Evolutionary conservation across 1,139 yeast genomes (phyloP).

Genomic region (Saccharomyces pastorianus): DNA sequence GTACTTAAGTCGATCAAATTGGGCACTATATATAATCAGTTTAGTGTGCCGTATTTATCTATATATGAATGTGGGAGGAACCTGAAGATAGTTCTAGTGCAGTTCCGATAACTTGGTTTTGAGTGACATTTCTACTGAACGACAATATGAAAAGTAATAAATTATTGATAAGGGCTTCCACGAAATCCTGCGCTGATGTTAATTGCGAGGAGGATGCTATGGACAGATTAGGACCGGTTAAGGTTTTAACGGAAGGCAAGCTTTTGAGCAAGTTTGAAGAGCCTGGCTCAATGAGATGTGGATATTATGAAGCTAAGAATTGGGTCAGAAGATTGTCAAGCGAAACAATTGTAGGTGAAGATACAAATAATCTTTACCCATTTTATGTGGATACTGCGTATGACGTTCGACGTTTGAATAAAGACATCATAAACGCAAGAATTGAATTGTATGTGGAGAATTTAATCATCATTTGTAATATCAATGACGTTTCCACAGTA

Average conservation of each 20-base stretch:
- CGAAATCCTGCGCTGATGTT: neutral
- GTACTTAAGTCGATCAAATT: neutral
- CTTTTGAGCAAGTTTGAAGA: neutral
- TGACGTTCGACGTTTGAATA: constrained; percentile 72
- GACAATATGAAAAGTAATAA: neutral
- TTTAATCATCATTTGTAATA: constrained; percentile 77
- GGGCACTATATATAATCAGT: neutral
- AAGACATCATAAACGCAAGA: constrained; percentile 65
- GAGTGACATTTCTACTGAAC: neutral
- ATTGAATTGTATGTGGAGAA: constrained; percentile 62
- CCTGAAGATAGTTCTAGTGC: neutral
- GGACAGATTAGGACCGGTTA: neutral
- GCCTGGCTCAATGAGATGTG: constrained; percentile 2
- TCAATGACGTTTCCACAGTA: constrained; percentile 69
- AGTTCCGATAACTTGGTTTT: neutral
- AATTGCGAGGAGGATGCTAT: neutral
- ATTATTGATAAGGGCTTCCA: neutral
- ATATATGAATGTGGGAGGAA: neutral
- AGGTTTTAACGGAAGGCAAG: neutral
- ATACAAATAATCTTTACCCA: constrained; percentile 47
- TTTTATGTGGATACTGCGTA: constrained; percentile 79
- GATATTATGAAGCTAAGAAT: constrained; percentile 13
- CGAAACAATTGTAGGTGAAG: constrained; percentile 11
- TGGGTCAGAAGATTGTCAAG: constrained; percentile 19
- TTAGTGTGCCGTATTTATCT: neutral